Base-by-base conservation (phyloP, 2,329 filamentous ascomycete species). In the Clonostachys sp. region DNA sequence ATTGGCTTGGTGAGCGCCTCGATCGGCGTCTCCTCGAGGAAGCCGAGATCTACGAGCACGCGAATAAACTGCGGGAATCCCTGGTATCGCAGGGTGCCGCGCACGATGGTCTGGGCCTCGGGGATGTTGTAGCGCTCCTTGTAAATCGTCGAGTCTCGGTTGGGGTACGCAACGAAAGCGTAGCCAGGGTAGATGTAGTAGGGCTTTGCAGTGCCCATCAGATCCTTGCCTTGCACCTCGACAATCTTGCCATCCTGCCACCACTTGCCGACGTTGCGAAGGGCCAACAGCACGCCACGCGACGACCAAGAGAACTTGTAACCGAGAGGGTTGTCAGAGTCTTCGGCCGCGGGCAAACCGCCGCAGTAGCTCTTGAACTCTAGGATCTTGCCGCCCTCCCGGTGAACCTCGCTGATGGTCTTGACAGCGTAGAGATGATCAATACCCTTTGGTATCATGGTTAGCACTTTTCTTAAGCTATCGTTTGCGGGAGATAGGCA, bases 31-130 rank as follows among this genome's bases (percentile, higher is more conserved):
- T 95, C 89, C 47, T 76, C 81, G 43, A 97, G 80, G 81, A 96
- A 96, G 55, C 90, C 91, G 51, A 91, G 87, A 64, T 96, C 87
- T 51, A 95, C 90, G 12, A 97, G 83, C 24, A 85, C 81, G 64
- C 86, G 87, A 72, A 96, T 81, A 69, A 96, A 92, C 66, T 95
- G 82, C 4, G 91, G 91, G 80, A 96, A 96, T 41, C 92, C 91
- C 55, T 82, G 77, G 75, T 94, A 97, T 55, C 92, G 78, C 35
- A 96, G 80, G 33, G 91, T 34, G 33, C 50, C 50, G 16, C 50
- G 81, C 64, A 96, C 76, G 59, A 96, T 82, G 45, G 89, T 96
- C 69, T 95, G 87, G 13, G 89, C 90, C 74, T 97, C 92, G 45
- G 91, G 91, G 61, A 96, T 96, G 68, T 82, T 72, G 80, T 96